These are phyloP conservation scores for Opeltia flavorubescens DNA, from an alignment of 495 filamentous ascomycete species.

Conservation along the genomic window DNA sequence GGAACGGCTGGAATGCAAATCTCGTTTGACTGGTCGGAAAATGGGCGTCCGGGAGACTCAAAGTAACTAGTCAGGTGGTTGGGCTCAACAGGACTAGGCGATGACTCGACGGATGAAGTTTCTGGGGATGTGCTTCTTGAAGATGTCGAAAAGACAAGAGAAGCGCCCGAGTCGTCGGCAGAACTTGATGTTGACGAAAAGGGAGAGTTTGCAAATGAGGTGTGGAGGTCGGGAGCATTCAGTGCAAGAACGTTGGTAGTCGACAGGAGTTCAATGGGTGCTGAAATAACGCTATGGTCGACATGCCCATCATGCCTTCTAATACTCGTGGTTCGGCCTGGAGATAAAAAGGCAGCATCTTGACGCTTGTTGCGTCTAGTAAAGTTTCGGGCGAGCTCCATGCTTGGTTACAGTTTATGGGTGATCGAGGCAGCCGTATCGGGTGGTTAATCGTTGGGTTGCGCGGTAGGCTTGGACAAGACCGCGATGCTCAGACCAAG, in stretches of 20 bases:
- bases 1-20: slow-evolving; percentile 52
- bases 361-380: slow-evolving; percentile 43
- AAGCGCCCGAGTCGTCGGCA: slow-evolving; percentile 47
- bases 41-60: slow-evolving; percentile 33
- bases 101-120: slow-evolving; percentile 46
- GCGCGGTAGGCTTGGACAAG: neutral
- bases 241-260: slow-evolving; percentile 95
- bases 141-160: slow-evolving; percentile 40
- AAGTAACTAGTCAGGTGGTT: slow-evolving; percentile 81
- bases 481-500: no score
- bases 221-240: slow-evolving; percentile 70
- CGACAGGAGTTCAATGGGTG: slow-evolving; percentile 71
- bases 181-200: slow-evolving; percentile 28
- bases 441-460: neutral
- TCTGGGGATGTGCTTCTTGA: slow-evolving; percentile 59
- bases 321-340: slow-evolving; percentile 32
- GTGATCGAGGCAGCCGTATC: neutral
- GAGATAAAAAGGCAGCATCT: slow-evolving; percentile 34
- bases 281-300: slow-evolving; percentile 61
- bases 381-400: slow-evolving; percentile 54
- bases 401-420: slow-evolving; percentile 12
- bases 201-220: slow-evolving; percentile 12
- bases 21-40: slow-evolving; percentile 23
- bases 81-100: slow-evolving; percentile 44
- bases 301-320: slow-evolving; percentile 34